Percentiles rank a stretch among this genome's conserved stretches.
phyloP scores from a whole-genome alignment of 176 grass and related monocot genomes.

The Secale cereale region DNA sequence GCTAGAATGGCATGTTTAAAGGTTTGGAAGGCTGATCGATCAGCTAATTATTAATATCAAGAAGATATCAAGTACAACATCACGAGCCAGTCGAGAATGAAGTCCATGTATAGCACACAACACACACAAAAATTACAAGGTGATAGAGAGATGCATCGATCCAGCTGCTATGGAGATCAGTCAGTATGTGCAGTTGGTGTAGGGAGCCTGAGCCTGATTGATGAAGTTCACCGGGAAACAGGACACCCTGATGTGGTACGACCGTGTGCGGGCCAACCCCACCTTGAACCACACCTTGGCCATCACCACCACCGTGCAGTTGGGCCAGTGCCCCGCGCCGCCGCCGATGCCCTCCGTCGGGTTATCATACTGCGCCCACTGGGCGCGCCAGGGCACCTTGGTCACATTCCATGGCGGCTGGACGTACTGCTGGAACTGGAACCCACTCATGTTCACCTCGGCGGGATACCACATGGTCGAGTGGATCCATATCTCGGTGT shows the following conservation, averaged over 20 bases:
- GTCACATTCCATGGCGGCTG: background rate
- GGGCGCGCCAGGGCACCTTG: background rate
- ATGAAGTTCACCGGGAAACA: background rate
- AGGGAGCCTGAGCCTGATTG: background rate
- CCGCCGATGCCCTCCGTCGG: background rate
- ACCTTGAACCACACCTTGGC: constrained; percentile 9
- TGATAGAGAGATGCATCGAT: too few species aligned
- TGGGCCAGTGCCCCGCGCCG: background rate
- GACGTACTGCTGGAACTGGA: background rate
- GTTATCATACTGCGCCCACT: background rate
- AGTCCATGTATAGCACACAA: too few species aligned
- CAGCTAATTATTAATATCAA: too few species aligned
- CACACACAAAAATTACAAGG: too few species aligned
- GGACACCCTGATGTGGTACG: background rate
- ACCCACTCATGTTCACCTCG: background rate
- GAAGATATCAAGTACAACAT: too few species aligned
- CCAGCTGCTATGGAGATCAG: background rate
- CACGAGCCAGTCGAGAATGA: too few species aligned
- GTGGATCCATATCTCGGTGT: background rate
- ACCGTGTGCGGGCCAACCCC: background rate
- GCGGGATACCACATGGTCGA: background rate
- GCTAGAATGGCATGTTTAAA: too few species aligned
- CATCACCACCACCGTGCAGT: constrained; percentile 11
- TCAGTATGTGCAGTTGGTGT: background rate
- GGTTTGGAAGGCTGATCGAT: too few species aligned